Conservation (phyloP, 2,329 filamentous ascomycete species). For the Ophiostoma sp. region DNA sequence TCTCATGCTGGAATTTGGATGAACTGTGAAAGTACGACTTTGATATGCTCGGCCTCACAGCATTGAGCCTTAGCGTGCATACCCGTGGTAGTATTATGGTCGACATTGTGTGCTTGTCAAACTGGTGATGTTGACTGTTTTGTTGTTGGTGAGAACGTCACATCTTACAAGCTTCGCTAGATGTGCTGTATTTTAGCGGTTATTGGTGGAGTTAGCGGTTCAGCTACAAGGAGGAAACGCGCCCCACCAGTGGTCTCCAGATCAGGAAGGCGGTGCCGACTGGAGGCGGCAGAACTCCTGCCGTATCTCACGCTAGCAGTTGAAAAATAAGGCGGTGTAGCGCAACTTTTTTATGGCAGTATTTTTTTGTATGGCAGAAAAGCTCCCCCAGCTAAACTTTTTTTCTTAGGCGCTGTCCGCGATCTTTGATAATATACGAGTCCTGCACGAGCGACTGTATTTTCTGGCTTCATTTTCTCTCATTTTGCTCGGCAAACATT, state of each 20-base stretch:
- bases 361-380: slow-evolving; percentile 16
- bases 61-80: slow-evolving; percentile 27
- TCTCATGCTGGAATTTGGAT: slow-evolving; percentile 69
- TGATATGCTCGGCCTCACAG: slow-evolving; percentile 26
- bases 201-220: not conserved
- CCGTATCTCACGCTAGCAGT: not conserved
- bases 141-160: slow-evolving; percentile 8
- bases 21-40: slow-evolving; percentile 52
- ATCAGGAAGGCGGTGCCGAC: slow-evolving; percentile 25
- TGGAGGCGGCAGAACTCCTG: slow-evolving; percentile 22
- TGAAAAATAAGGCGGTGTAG: slow-evolving; percentile 26
- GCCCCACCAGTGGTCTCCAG: not conserved
- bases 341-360: slow-evolving; percentile 26
- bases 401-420: not conserved
- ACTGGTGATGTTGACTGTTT: not conserved
- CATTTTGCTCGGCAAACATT: not conserved
- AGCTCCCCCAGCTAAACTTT: slow-evolving; percentile 15
- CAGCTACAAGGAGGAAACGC: not conserved
- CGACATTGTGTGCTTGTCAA: slow-evolving; percentile 9
- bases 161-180: not conserved
- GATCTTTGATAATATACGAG: not conserved
- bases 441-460: not conserved
- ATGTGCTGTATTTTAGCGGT: not conserved
- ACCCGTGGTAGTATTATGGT: not conserved
- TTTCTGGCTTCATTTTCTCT: not conserved